phyloP scores from a whole-genome alignment of 176 grass and related monocot genomes.

The Themeda triandra region DNA sequence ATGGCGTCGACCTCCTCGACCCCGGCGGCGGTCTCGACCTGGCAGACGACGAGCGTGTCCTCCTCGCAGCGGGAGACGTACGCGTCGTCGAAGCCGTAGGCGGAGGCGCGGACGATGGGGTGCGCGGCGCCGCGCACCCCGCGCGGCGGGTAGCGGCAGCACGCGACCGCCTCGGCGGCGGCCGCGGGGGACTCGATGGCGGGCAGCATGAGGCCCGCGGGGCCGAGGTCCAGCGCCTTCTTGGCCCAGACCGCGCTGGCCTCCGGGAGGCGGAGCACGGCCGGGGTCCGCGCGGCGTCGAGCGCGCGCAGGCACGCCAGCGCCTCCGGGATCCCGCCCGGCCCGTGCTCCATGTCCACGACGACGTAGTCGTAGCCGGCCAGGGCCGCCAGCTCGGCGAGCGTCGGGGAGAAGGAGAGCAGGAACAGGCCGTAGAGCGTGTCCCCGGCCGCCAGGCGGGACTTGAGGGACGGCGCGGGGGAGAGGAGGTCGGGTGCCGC shows the following conservation, averaged over 20 bases:
- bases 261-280: conserved; percentile 75
- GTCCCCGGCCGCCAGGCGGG: conserved; percentile 57
- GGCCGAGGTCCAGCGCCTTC: conserved; percentile 92
- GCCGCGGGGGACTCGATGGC: conserved; percentile 51
- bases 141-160: conserved; percentile 74
- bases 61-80: conserved; percentile 87
- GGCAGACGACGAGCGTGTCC: conserved; percentile 79
- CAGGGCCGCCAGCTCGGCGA: conserved; percentile 77
- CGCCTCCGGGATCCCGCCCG: conserved; percentile 71
- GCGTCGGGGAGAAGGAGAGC: conserved; percentile 75
- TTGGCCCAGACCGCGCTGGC: conserved; percentile 71
- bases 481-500: conserved; percentile 30
- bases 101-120: conserved; percentile 79
- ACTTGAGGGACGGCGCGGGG: conserved; percentile 46
- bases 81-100: conserved; percentile 83
- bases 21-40: conserved; percentile 61
- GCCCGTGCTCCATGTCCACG: conserved; percentile 91
- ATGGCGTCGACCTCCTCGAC: conserved; percentile 75
- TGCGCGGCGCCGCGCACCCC: conserved; percentile 87
- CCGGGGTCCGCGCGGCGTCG: conserved; percentile 59
- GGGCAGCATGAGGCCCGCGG: conserved; percentile 82
- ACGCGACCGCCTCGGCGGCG: conserved; percentile 46
- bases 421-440: conserved; percentile 91
- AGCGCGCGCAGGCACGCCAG: conserved; percentile 87
- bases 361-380: conserved; percentile 93